Evolutionary conservation across 2,329 filamentous ascomycete genomes (phyloP), one percentile per base, ranked within the genome.

Genomic region (Chalaropsis ovoidea): DNA sequence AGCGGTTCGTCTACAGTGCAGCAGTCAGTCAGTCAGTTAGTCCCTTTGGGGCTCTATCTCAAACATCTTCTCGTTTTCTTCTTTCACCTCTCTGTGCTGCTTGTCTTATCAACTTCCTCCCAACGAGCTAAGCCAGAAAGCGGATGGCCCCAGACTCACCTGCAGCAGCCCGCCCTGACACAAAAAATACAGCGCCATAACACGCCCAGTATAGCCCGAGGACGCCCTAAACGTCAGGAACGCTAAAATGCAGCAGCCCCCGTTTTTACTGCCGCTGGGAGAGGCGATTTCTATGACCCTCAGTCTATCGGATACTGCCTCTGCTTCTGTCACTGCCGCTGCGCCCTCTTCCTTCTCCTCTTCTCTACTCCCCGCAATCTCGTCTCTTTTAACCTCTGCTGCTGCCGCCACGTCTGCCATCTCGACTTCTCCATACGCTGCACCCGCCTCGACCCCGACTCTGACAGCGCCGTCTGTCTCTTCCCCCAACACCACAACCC

Each of bases 401-500:
- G 24, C 61, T 31, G n/a, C 27, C 27, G 39, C 8, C 24, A 22
- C 54, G 7, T 41, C 15, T 42, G 10, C 43, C 43, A n/a, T 19
- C 43, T 61, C 56, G 39, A 64, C 54, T 17, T 41, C 31, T 60
- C 56, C 17, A 4, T 39, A 6, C 61, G 39, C 24, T 39, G 15
- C 54, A 43, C 39, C 39, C 17, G n/a, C 52, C 2, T 43, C 64
- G 19, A 45, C 31, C 45, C 10, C 63, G 39, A 47, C 42, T 10
- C 54, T 42, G 11, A 64, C 62, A 35, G 22, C 39, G 11, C 19
- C 45, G 52, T 27, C 35, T 24, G n/a, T 56, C n/a, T 58, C n/a
- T 58, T 58, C 54, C 24, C 63, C 70, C 19, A 70, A 70, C 45
- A 41, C 39, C 22, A 61, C 52, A 11, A 52, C 39, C 41, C 42